Evolutionary conservation across 371 early-diverging fungal genomes (phyloP), one percentile per base, ranked within the genome.

Genomic region (Lichtheimia ornata): DNA sequence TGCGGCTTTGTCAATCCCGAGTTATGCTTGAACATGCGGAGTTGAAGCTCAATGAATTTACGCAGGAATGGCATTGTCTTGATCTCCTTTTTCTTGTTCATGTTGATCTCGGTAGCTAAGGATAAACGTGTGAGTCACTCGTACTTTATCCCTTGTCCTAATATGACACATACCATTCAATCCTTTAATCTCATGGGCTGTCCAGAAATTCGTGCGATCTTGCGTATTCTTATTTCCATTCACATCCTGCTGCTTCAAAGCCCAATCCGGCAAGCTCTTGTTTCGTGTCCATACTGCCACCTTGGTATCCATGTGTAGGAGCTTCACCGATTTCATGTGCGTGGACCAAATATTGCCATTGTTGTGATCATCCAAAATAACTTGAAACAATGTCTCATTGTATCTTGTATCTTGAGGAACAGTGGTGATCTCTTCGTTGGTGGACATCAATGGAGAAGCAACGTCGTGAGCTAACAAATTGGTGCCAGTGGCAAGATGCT

Each of bases 371-470:
- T 87, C 84, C 57, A 88, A 82, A 25, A 77, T 61, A 53, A 88
- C 81, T 70, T 77, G 81, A 81, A 82, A 94, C 25, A 82, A 79
- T 13, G 87, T 93, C 58, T 87, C 91, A 51, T 88, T 83, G 56
- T 76, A 76, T 18, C 84, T 74, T 0, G 67, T 69, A 9, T 77
- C 73, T 1, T 50, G 59, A 28, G 81, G 66, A 2, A 91, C 79
- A 1, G 95, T 93, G 0, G 98, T 97, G 50, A 98, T 77, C 75
- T 98, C 99, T 83, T 94, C 93, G 65, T 98, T 94, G n/a, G 99
- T 98, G 11, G 92, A 72, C 71, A 94, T 93, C 58, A 94, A 70
- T n/a, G 98, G 97, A 15, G 95, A 94, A 4, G 99, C 99, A 17
- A 98, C 99, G 70, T 98, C 99, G 71, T 98, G 98, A 2, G 98